Percentiles rank a stretch among this genome's conserved stretches.
These are phyloP conservation scores for Euphorbia tirucalli DNA, from an alignment of 345 rosid genomes.

Conservation along the genomic window DNA sequence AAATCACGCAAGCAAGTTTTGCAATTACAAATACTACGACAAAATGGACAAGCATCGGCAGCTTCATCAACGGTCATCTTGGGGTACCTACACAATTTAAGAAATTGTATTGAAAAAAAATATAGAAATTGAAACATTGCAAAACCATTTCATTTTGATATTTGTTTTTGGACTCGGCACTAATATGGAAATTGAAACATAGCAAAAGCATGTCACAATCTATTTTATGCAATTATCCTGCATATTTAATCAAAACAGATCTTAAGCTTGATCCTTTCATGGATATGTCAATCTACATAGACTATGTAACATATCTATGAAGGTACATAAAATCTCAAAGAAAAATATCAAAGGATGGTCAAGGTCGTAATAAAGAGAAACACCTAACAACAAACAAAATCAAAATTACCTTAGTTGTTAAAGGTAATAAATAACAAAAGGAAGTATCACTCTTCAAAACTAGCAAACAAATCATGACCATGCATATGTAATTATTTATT, in stretches of 20 bases:
- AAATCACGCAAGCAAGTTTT: slow-evolving; percentile 20
- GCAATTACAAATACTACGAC: slow-evolving; percentile 13
- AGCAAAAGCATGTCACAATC: not conserved
- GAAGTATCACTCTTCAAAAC: not conserved
- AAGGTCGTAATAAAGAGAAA: not conserved
- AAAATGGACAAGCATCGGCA: slow-evolving; percentile 23
- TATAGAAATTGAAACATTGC: too few relatives aligned
- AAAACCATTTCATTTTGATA: not conserved
- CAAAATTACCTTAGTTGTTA: too few relatives aligned
- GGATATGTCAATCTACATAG: not conserved
- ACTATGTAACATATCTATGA: not conserved
- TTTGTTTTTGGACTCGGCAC: too few relatives aligned
- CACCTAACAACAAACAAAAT: not conserved
- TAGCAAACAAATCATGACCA: not conserved
- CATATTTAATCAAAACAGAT: not conserved
- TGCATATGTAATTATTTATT: too few relatives aligned
- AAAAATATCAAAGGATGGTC: not conserved
- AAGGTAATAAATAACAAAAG: not conserved
- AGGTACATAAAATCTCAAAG: too few relatives aligned
- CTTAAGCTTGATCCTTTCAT: not conserved
- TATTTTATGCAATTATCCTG: not conserved
- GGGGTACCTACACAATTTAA: slow-evolving; percentile 19
- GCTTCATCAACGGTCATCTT: slow-evolving; percentile 11
- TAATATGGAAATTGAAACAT: too few relatives aligned
- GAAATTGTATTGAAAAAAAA: not conserved